Evolutionary conservation across 2,329 filamentous ascomycete species (phyloP).

Genomic region (Trichophyton rubrum): DNA sequence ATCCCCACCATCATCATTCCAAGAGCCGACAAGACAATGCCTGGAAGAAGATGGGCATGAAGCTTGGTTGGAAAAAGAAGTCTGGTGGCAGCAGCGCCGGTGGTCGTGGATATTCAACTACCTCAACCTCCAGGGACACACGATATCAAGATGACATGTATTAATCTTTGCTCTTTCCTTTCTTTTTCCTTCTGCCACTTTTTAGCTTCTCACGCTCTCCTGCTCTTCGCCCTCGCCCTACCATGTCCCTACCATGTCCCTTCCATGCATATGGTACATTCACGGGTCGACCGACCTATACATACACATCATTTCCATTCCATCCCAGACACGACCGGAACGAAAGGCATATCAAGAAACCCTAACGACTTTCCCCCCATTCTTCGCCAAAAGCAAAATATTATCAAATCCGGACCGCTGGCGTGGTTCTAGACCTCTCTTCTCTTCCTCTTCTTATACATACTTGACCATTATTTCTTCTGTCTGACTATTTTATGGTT

Average conservation of each 20-base stretch:
- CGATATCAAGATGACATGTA: not conserved
- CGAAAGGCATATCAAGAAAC: not conserved
- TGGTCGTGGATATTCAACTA: not conserved
- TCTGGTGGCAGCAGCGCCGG: constrained; percentile 6
- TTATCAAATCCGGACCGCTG: not conserved
- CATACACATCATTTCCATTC: not conserved
- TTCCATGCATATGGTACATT: not conserved
- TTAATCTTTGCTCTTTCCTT: not conserved
- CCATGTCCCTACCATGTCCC: not conserved
- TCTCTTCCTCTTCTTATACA: constrained; percentile 10
- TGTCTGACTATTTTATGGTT: not conserved
- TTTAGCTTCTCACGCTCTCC: not conserved
- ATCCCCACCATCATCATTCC: constrained; percentile 28
- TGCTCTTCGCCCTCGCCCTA: not conserved
- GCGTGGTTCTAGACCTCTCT: not conserved
- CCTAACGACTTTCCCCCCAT: not conserved
- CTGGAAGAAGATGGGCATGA: constrained; percentile 43
- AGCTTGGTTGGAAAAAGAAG: constrained; percentile 34
- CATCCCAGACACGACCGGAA: not conserved
- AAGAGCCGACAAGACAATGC: constrained; percentile 35
- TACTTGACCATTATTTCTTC: constrained; percentile 6
- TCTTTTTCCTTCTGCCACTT: not conserved
- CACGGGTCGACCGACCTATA: not conserved
- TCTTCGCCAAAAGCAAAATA: not conserved
- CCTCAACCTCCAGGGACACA: not conserved